Base-by-base conservation (phyloP, 2,329 filamentous ascomycete species). In the Ophiobolus disseminans region DNA sequence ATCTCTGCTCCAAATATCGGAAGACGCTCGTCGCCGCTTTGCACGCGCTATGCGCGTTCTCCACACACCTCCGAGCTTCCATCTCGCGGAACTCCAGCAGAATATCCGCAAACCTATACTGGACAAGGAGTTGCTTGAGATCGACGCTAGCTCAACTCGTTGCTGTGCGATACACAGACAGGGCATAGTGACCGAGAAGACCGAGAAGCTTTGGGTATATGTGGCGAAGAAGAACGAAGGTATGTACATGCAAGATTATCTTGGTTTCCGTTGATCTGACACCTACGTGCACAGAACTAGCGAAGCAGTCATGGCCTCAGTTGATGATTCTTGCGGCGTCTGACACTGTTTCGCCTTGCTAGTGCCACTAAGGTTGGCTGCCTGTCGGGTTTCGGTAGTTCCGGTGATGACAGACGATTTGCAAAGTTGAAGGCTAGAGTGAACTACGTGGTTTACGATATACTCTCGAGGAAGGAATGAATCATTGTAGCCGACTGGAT, bases 301-400 rank as follows among this genome's bases (percentile, higher is more conserved):
- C 36, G 7, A 44, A 47, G 19, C 26, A 45, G 21, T 14, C 38
- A 2, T 53, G 50, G 50, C 46, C 46, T 16, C 20, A 50, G 21
- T 32, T 47, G 1, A 46, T 50, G 37, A 13, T 38, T 11, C 22
- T 53, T 2, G 26, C 46, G 14, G 19, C 40, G 0, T 52, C 48
- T 9, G 39, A 40, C 30, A 30, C 35, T 10, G 39, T 46, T 4
- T 5, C 3, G 8, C 30, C 35, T 7, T 8, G n/a, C n/a, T n/a
- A n/a, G n/a, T n/a, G n/a, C n/a, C n/a, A n/a, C n/a, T n/a, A n/a
- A n/a, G n/a, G n/a, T n/a, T n/a, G n/a, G n/a, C n/a, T n/a, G n/a
- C n/a, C n/a, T n/a, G n/a, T n/a, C n/a, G n/a, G n/a, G n/a, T n/a
- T n/a, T n/a, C n/a, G n/a, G n/a, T n/a, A n/a, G n/a, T n/a, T n/a